Base-by-base conservation (phyloP, 139 green algal genomes). In the Deuterostichococcus epilithicus region DNA sequence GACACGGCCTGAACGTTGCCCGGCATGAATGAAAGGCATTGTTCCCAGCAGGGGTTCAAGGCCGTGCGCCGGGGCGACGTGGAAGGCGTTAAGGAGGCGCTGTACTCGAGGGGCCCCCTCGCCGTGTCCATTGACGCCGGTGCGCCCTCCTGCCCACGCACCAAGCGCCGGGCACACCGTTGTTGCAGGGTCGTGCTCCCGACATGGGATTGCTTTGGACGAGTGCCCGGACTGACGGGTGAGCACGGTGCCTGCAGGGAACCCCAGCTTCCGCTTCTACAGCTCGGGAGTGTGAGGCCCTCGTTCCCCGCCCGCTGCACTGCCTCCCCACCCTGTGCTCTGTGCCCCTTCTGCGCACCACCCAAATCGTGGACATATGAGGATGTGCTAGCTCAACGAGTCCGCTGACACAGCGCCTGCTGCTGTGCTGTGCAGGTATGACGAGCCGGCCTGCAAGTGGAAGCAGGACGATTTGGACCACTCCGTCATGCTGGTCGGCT, bases 401-500 rank as follows among this genome's bases (percentile, higher is more conserved):
- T n/a, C n/a, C n/a, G n/a, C n/a, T n/a, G n/a, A n/a, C n/a, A n/a
- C n/a, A n/a, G n/a, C n/a, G n/a, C n/a, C n/a, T n/a, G n/a, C n/a
- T n/a, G n/a, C n/a, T n/a, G 3, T 63, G 52, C 52, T 5, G 28
- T 63, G 52, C 52, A 63, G 79, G 26, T 84, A 81, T 65, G 67
- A 75, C 8, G 76, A 88, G 28, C 42, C 77, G 2, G 42, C 78
- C 6, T 91, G 87, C 78, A 69, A 88, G 39, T 94, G 73, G 75
- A 85, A 84, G 66, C 37, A 58, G 23, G 72, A 77, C 2, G 75
- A 85, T 15, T 85, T 96, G 26, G 90, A 97, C 81, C 92, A 97
- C 78, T 85, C 86, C 32, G 81, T 96, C 26, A 63, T 92, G 36
- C 70, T 94, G 59, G 86, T 95, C 33, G 92, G 92, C 5, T 97